Conservation (phyloP, 805 yeast genomes). For the Candida golubevii region DNA sequence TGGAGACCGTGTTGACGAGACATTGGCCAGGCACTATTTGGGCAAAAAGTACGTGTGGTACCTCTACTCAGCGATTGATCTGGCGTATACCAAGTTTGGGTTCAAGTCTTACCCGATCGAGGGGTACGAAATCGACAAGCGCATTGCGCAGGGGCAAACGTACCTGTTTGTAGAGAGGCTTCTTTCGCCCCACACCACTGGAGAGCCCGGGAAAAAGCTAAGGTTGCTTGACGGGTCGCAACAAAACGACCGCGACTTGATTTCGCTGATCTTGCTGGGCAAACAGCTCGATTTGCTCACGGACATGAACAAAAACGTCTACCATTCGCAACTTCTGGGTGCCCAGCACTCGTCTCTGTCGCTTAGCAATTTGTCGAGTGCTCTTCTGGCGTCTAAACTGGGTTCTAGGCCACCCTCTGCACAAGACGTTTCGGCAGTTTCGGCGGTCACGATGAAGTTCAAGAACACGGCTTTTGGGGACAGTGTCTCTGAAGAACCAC, state of each 20-base stretch:
- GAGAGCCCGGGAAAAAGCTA: constrained; percentile 26
- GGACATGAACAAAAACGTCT: constrained; percentile 31
- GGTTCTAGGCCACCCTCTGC: constrained; percentile 14
- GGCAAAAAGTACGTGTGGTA: constrained; percentile 36
- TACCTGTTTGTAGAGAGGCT: constrained; percentile 21
- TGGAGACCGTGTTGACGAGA: constrained; percentile 25
- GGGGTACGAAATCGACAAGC: constrained; percentile 29
- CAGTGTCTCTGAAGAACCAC: not conserved
- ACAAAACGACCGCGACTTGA: constrained; percentile 26
- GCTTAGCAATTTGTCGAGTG: constrained; percentile 25
- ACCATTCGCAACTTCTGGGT: constrained; percentile 31
- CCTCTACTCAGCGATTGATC: constrained; percentile 73
- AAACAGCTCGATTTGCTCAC: constrained; percentile 34
- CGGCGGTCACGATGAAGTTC: constrained; percentile 18
- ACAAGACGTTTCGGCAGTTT: constrained; percentile 11
- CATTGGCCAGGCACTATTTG: constrained; percentile 31
- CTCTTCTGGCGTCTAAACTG: constrained; percentile 15
- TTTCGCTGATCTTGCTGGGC: constrained; percentile 27
- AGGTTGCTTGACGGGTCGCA: constrained; percentile 23
- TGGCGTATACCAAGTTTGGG: constrained; percentile 61
- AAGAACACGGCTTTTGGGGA: not conserved
- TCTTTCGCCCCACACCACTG: constrained; percentile 9
- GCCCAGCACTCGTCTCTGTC: constrained; percentile 31
- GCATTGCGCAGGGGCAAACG: constrained; percentile 14
- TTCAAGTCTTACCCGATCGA: constrained; percentile 39